Base-by-base conservation (phyloP, 2,329 filamentous ascomycete genomes). In the Sporothrix luriei region DNA sequence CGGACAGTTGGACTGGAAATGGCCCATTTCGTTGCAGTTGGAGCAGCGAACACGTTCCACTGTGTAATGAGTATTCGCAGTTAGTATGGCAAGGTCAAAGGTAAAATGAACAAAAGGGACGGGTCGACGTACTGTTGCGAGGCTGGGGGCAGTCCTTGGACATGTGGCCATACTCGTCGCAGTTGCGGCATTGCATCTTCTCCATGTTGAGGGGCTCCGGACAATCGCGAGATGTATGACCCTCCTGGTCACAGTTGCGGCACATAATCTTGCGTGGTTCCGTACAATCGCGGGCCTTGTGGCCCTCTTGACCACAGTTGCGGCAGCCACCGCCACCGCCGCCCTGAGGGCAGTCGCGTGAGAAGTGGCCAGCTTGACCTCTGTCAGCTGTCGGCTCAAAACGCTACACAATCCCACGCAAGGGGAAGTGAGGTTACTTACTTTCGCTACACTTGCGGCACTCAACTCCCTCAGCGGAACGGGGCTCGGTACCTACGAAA, bases 261-360 rank as follows among this genome's bases (percentile, higher is more conserved):
- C 90, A 92, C n/a, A 73, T 74, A 75, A 78, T 77, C 75, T 80
- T 80, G 73, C 76, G 79, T 54, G 80, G 79, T 76, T 82, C 80
- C 0, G 87, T 83, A 76, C 87, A 92, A 61, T 92, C 89, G 49
- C 83, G 84, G 69, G 87, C 78, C 55, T 82, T 80, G 72, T 91
- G 88, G 5, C 88, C 89, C 67, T 88, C 85, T 52, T 85, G 78
- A 24, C 87, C 88, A 73, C 89, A 91, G 78, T 91, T 91, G 75
- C 83, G 82, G 76, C 86, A 88, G 38, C 77, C 81, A 76, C 83
- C 76, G 73, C 82, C 82, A 76, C 84, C 80, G 71, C 86, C 85
- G 69, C 83, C 85, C 88, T 76, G 88, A 81, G 38, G 88, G 75
- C 89, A 91, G 75, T 91, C 88, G 52, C 82, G 82, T 46, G 84